Evolutionary conservation across 2,329 filamentous ascomycete genomes (phyloP).

Genomic region (Pleoardoris graminearum): DNA sequence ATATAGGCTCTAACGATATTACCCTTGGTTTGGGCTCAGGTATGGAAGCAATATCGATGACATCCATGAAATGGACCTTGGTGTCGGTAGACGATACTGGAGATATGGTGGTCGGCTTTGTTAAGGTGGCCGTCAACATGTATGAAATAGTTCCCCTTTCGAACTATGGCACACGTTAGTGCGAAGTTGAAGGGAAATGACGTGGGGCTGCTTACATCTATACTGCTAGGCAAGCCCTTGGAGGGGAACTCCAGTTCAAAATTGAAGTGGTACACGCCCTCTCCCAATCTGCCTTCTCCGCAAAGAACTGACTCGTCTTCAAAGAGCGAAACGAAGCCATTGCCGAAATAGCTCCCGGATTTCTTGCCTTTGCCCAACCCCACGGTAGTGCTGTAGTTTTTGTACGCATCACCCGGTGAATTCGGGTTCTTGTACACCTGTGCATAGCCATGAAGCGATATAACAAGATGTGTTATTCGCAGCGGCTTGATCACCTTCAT

Average conservation of each 20-base stretch:
- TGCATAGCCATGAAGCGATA: conserved; percentile 76
- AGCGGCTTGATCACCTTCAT: conserved; percentile 74
- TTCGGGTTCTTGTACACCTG: conserved; percentile 75
- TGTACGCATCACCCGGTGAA: conserved; percentile 59
- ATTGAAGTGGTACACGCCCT: conserved; percentile 77
- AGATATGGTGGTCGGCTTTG: conserved; percentile 82
- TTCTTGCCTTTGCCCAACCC: conserved; percentile 59
- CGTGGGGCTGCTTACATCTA: conserved; percentile 70
- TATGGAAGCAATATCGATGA: conserved; percentile 80
- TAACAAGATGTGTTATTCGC: conserved; percentile 77
- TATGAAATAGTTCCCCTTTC: conserved; percentile 93
- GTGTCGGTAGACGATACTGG: conserved; percentile 79
- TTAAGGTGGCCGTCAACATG: conserved; percentile 85
- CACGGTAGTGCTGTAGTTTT: conserved; percentile 53
- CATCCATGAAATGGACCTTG: conserved; percentile 78
- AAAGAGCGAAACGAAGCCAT: conserved; percentile 79
- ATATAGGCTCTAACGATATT: conserved; percentile 85
- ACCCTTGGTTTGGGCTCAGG: conserved; percentile 74
- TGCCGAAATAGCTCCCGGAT: conserved; percentile 65
- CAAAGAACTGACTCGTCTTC: conserved; percentile 81
- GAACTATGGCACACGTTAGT: conserved; percentile 65
- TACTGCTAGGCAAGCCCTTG: conserved; percentile 80
- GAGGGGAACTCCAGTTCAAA: conserved; percentile 73
- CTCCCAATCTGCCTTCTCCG: conserved; percentile 73
- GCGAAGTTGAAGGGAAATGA: conserved; percentile 9